Base-by-base conservation (phyloP, 805 yeast species). In the Scheffersomyces amazonensis region DNA sequence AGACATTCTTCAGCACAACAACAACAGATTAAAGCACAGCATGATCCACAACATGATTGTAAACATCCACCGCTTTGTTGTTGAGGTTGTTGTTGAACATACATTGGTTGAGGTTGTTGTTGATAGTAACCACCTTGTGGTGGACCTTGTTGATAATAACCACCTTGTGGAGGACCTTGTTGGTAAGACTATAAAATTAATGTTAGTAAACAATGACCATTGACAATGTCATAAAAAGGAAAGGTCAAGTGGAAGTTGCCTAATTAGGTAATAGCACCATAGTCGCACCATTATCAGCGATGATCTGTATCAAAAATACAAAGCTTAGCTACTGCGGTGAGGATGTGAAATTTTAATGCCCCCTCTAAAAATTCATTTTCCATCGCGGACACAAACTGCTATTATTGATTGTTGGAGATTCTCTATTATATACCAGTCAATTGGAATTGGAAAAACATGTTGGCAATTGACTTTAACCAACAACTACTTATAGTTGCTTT, bases 81-180 rank as follows among this genome's bases (percentile, higher is more conserved):
- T 17, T 52, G 54, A 27, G 53, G 57, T 39, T 60, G 60, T 47
- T 68, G 73, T 49, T 66, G 72, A 12, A 64, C 71, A 35, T 68
- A 66, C 62, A 66, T 58, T 36, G 70, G 72, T 46, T 67, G 73
- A 40, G 58, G 72, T 48, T 65, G 72, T 42, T 56, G 70, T 39
- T 63, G 57, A 48, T 66, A 64, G 9, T 62, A 60, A 12, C 54
- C 57, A 30, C 47, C 54, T 40, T 47, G 63, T 16, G 55, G 64
- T 29, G 49, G 55, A 34, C 58, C 53, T 43, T 49, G 63, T 41
- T 56, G 58, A 19, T 53, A 53, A 40, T 52, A 53, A 10, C 60
- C 61, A 38, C 52, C 49, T 40, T 39, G 46, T 15, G 45, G 47
- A 12, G 44, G 44, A 27, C 47, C 44, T 44, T 44, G 48, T 34